These are phyloP conservation scores for Heracleum sosnowskyi DNA, from an alignment of 129 eudicot species.

Conservation along the genomic window DNA sequence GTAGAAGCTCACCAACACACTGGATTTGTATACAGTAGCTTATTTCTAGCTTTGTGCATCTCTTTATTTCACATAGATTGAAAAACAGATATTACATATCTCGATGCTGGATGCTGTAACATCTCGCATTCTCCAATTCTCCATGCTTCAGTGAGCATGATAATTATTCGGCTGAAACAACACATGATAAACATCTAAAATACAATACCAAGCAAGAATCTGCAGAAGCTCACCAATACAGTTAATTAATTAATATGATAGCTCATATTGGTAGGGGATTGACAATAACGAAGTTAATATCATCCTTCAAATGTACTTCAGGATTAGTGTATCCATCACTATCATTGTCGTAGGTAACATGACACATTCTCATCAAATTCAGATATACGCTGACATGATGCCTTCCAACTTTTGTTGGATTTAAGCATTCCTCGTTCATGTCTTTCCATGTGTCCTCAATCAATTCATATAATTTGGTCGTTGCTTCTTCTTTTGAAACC, in stretches of 20 bases:
- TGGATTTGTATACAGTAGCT: too few species aligned
- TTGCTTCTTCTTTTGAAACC: background rate
- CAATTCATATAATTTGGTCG: background rate
- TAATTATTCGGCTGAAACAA: too few species aligned
- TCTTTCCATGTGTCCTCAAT: slow-evolving; percentile 2
- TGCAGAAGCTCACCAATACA: background rate
- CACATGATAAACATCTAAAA: too few species aligned
- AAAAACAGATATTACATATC: too few species aligned
- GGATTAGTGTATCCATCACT: slow-evolving; percentile 2
- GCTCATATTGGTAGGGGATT: background rate
- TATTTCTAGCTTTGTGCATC: too few species aligned
- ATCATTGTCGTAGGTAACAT: background rate
- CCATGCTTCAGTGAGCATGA: too few species aligned
- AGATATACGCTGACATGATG: background rate
- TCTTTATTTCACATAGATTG: too few species aligned
- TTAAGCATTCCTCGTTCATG: background rate
- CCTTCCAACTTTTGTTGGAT: background rate
- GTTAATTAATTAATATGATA: too few species aligned
- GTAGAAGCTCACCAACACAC: too few species aligned
- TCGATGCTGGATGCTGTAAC: too few species aligned
- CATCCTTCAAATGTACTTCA: background rate
- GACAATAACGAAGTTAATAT: background rate
- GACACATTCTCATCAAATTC: background rate
- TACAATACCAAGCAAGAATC: background rate
- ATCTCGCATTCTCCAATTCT: too few species aligned